phyloP scores from a whole-genome alignment of 164 flowering plant genomes.

The Taxillus chinensis region DNA sequence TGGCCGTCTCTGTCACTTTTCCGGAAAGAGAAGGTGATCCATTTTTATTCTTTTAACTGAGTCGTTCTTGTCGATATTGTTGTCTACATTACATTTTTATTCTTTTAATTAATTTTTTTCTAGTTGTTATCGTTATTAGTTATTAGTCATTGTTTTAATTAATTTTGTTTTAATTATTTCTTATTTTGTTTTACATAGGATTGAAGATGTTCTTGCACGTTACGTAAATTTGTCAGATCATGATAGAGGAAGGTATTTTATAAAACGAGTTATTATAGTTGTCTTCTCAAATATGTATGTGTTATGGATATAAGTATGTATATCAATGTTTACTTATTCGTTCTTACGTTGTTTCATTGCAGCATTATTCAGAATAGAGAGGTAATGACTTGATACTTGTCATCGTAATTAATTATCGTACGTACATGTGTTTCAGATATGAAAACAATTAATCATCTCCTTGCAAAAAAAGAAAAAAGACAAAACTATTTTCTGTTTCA shows the following conservation, averaged over 20 bases:
- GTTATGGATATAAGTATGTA: not conserved
- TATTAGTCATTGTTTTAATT: not conserved
- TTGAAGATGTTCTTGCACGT: conserved; percentile 49
- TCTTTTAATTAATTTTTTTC: too few species aligned
- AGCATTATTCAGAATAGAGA: conserved; percentile 36
- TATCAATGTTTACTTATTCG: not conserved
- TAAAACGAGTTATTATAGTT: not conserved
- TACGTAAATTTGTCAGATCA: conserved; percentile 39
- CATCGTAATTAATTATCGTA: not conserved
- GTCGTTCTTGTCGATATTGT: too few species aligned
- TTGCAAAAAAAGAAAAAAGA: too few species aligned
- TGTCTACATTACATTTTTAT: too few species aligned
- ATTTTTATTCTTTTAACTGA: not conserved
- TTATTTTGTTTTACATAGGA: conserved; percentile 16
- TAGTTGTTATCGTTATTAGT: not conserved
- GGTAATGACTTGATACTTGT: conserved; percentile 16
- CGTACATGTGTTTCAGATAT: too few species aligned
- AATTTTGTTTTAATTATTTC: not conserved
- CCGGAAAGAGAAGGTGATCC: conserved; percentile 35
- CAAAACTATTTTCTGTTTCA: too few species aligned
- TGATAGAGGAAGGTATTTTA: conserved; percentile 44
- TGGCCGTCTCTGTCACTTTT: conserved; percentile 46
- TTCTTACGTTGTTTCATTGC: conserved; percentile 9
- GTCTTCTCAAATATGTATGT: not conserved
- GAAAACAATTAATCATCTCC: not conserved